These are phyloP conservation scores for Cajanus cajan DNA, from an alignment of 306 rosid species.

Conservation along the genomic window DNA sequence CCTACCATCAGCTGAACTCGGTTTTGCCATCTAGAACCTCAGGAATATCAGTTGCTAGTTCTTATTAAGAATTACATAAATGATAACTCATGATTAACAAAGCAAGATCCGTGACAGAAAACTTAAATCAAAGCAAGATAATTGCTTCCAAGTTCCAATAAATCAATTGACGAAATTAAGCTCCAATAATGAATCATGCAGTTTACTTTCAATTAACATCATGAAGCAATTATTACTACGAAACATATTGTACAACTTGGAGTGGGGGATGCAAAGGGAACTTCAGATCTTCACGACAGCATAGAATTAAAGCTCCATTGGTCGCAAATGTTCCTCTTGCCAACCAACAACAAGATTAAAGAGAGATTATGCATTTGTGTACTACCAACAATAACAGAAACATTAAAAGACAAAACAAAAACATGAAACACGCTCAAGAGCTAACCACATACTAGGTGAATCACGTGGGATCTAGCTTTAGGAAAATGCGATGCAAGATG, in stretches of 20 bases:
- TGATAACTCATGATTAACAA: not conserved
- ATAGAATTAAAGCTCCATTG: slow-evolving; percentile 13
- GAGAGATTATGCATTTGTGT: not conserved
- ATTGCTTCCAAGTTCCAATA: slow-evolving; percentile 27
- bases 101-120: slow-evolving; percentile 25
- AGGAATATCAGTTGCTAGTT: slow-evolving; percentile 4
- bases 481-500: slow-evolving; percentile 5
- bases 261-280: not conserved
- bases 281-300: slow-evolving; percentile 37
- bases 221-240: slow-evolving; percentile 29
- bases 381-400: not conserved
- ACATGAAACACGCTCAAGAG: slow-evolving; percentile 7
- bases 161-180: slow-evolving; percentile 20
- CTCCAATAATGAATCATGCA: not conserved
- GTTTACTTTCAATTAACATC: not conserved
- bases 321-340: not conserved
- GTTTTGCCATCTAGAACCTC: slow-evolving; percentile 79
- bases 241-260: not conserved
- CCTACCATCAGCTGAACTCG: slow-evolving; percentile 65
- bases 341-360: not conserved
- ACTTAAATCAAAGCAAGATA: not conserved
- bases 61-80: slow-evolving; percentile 16
- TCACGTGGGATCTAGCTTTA: slow-evolving; percentile 24
- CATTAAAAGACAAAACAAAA: not conserved
- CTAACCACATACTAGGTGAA: not conserved